phyloP scores from a whole-genome alignment of 768 basidiomycete species.

The Hypholoma fasciculare region DNA sequence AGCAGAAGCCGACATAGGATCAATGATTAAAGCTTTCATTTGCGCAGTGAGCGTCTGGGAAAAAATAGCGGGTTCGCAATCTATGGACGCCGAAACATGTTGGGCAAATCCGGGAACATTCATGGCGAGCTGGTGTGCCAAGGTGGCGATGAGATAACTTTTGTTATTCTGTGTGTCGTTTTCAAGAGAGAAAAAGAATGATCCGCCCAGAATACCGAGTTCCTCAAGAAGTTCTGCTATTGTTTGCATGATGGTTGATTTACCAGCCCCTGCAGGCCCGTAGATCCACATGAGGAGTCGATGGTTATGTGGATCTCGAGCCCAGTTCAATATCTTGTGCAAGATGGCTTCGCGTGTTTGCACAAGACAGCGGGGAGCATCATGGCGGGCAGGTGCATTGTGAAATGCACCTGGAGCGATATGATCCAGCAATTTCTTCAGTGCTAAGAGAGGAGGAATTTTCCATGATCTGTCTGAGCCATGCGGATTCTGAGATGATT shows the following conservation, averaged over 20 bases:
- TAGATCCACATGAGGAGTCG: constrained; percentile 15
- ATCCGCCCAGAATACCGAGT: background rate
- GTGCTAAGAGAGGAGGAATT: too few relatives aligned
- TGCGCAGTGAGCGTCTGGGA: background rate
- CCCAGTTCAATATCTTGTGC: constrained; percentile 8
- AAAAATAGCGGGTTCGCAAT: constrained; percentile 7
- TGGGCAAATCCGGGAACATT: background rate
- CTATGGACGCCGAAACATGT: background rate
- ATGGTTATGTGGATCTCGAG: background rate
- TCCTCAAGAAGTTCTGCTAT: constrained; percentile 8
- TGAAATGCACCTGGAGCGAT: background rate
- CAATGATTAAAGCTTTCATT: constrained; percentile 9
- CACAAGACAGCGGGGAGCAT: background rate
- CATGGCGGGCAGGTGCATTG: background rate
- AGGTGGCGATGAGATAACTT: constrained; percentile 3
- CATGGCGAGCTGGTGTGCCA: constrained; percentile 13
- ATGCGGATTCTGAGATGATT: too few relatives aligned
- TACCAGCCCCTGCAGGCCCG: constrained; percentile 19
- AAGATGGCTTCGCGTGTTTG: constrained; percentile 12
- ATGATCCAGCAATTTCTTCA: background rate
- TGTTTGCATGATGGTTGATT: constrained; percentile 16
- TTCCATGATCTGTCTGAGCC: too few relatives aligned
- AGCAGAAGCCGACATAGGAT: background rate
- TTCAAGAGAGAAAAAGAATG: constrained; percentile 14
- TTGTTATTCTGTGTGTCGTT: background rate